Conservation (phyloP, 148 eudicot genomes). For the Pouteria glomerata region DNA sequence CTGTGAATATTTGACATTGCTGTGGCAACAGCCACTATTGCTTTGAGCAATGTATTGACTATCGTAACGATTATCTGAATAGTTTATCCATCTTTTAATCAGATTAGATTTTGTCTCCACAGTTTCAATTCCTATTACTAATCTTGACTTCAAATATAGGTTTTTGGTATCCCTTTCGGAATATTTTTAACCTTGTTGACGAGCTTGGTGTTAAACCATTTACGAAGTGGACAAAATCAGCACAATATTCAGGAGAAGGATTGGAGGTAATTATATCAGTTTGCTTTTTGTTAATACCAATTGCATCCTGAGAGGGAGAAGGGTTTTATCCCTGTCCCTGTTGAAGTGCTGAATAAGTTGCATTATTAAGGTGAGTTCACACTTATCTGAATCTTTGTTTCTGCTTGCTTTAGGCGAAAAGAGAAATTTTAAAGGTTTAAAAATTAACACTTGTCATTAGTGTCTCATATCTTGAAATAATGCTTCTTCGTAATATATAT, state of each 20-base stretch:
- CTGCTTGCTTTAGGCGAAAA: not conserved
- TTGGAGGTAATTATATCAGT: slow-evolving; percentile 46
- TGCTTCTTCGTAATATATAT: not conserved
- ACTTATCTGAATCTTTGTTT: not conserved
- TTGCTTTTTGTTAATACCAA: not conserved
- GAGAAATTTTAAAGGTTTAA: not conserved
- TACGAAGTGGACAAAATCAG: slow-evolving; percentile 52
- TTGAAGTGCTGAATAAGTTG: not conserved
- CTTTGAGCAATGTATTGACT: too few relatives aligned
- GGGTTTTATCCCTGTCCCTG: not conserved
- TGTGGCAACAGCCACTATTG: not conserved
- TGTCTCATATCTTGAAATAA: not conserved
- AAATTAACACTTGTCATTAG: not conserved
- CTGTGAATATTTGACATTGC: not conserved
- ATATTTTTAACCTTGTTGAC: slow-evolving; percentile 60
- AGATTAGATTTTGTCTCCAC: not conserved
- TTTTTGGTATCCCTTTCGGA: slow-evolving; percentile 70
- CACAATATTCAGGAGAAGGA: slow-evolving; percentile 60
- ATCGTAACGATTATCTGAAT: too few relatives aligned
- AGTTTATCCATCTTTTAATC: not conserved
- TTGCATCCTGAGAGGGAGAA: not conserved
- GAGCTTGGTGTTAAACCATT: slow-evolving; percentile 62
- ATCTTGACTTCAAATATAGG: slow-evolving; percentile 28
- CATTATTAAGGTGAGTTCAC: not conserved
- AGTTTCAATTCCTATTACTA: not conserved